A percentile compares a stretch with the other conserved stretches of the same genome.
Conservation (phyloP, 1,139 yeast species). For the Yamadazyma sp. region DNA sequence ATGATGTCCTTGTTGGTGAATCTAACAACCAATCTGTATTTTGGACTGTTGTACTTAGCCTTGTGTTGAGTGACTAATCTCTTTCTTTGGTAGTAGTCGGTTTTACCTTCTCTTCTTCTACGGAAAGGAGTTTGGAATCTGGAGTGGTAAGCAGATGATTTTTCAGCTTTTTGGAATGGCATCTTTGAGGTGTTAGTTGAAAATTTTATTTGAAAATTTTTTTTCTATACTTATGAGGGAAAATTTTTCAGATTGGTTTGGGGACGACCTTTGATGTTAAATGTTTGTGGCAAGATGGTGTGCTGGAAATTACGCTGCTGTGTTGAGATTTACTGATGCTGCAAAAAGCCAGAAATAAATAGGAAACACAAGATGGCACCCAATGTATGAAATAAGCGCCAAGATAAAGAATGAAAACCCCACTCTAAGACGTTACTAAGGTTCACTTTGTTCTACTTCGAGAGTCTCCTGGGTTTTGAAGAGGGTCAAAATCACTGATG, state of each 20-base stretch:
- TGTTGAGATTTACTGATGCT: conserved; percentile 1
- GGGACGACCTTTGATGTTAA: conserved; percentile 9
- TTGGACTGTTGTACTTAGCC: conserved; percentile 99
- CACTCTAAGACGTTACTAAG: too few species aligned
- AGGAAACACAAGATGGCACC: neutral
- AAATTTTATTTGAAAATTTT: conserved; percentile 6
- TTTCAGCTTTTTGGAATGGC: conserved; percentile 23
- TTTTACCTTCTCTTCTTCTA: conserved; percentile 99
- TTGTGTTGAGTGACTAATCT: conserved; percentile 99
- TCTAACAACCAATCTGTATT: conserved; percentile 99
- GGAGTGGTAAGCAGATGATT: conserved; percentile 95
- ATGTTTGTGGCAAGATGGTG: neutral
- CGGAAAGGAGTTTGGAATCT: conserved; percentile 99
- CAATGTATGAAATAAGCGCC: too few species aligned
- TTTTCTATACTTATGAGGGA: conserved; percentile 2
- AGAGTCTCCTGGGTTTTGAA: too few species aligned
- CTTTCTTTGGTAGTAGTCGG: conserved; percentile 99
- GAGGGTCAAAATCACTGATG: too few species aligned
- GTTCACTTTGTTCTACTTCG: too few species aligned
- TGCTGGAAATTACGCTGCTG: conserved; percentile 1
- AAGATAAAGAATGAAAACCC: too few species aligned
- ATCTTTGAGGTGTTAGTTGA: conserved; percentile 9
- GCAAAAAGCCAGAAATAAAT: neutral
- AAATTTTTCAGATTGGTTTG: conserved; percentile 12
- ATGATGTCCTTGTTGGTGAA: conserved; percentile 99